phyloP scores from a whole-genome alignment of 768 basidiomycete genomes.

The Amylocystis lapponica region DNA sequence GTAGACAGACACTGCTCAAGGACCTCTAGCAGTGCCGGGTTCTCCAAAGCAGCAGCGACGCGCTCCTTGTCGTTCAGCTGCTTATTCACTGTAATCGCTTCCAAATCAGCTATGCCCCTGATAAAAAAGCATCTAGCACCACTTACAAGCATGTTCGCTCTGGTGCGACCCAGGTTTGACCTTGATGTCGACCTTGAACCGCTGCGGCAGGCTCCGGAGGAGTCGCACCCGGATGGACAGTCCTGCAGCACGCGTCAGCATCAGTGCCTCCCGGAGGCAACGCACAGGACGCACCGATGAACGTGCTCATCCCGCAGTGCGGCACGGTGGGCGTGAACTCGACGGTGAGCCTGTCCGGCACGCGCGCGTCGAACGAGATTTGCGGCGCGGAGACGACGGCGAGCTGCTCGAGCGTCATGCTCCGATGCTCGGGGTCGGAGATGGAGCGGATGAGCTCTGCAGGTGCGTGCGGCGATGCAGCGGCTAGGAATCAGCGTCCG shows the following conservation, averaged over 20 bases:
- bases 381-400: slow-evolving; percentile 92
- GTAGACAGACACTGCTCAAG: slow-evolving; percentile 70
- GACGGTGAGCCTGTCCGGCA: slow-evolving; percentile 66
- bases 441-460: slow-evolving; percentile 89
- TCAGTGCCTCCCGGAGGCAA: not conserved
- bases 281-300: slow-evolving; percentile 61
- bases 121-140: not conserved
- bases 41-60: slow-evolving; percentile 95
- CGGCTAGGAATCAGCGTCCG: too few species aligned
- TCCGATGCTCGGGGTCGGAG: slow-evolving; percentile 93
- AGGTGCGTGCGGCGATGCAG: too few species aligned
- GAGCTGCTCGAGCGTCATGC: slow-evolving; percentile 85
- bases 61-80: slow-evolving; percentile 99
- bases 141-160: slow-evolving; percentile 81
- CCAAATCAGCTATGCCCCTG: not conserved
- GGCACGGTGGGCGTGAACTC: slow-evolving; percentile 98
- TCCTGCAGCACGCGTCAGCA: slow-evolving; percentile 39
- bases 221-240: slow-evolving; percentile 94
- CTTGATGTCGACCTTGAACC: slow-evolving; percentile 92
- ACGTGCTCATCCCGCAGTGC: slow-evolving; percentile 94
- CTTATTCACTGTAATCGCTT: slow-evolving; percentile 71
- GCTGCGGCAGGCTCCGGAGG: slow-evolving; percentile 79
- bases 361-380: slow-evolving; percentile 44
- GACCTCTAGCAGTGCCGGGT: slow-evolving; percentile 76
- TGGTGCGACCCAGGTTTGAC: slow-evolving; percentile 95